Base-by-base conservation (phyloP, 768 basidiomycete genomes). In the Phlebiopsis gigantea region DNA sequence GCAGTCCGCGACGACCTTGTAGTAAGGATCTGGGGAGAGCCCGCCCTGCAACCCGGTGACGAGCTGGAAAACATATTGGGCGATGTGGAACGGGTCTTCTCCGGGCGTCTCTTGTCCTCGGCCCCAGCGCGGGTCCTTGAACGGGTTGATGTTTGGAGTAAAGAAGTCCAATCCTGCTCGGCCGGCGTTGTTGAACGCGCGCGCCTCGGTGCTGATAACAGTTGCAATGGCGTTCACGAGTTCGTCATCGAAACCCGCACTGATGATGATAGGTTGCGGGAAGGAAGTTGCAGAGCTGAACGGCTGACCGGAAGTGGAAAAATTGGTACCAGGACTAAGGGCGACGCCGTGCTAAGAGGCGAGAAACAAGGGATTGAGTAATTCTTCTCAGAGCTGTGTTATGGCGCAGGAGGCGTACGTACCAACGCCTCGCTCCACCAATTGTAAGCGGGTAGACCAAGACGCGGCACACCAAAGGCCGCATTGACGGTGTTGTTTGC, bases 341-440 rank as follows among this genome's bases (percentile, higher is more conserved):
- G 81, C 81, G 10, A 84, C 77, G 26, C 82, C 82, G 45, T 84
- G 82, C 80, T 81, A 49, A 15, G 19, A 34, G 24, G 60, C 5
- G 21, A 12, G 22, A 31, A 45, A 7, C 42, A 24, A 47, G 31
- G 25, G 4, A 39, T n/a, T 44, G 34, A 12, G 17, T 12, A 3
- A 39, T 42, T 42, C 39, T n/a, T n/a, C n/a, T n/a, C n/a, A n/a
- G n/a, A n/a, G n/a, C n/a, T n/a, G n/a, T n/a, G 10, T 42, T 52
- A n/a, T 61, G 17, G 17, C 21, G 26, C 21, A 53, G 25, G 43
- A 47, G 24, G 7, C 25, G 15, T 64, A 61, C 73, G 55, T 61
- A 82, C 82, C 62, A 84, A 62, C 2, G 75, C 81, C 69, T 84
- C 81, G 22, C 77, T 79, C 81, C 82, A 84, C 81, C 81, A 83